Evolutionary conservation across 176 grass and related monocot species (phyloP).

Genomic region (Oryza brachyantha): DNA sequence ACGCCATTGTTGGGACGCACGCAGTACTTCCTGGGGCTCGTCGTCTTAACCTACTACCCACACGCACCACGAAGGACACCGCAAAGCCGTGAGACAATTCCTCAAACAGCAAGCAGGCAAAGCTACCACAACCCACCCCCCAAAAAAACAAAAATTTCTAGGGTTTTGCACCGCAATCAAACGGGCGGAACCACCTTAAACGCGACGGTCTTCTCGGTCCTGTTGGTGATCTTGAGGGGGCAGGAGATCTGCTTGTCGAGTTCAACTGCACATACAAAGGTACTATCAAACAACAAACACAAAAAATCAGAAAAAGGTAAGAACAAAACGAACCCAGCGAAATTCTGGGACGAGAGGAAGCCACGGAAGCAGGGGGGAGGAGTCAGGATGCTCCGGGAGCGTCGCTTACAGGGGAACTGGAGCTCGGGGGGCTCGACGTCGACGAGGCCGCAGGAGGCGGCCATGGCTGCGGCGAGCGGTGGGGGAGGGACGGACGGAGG

Average conservation of each 20-base stretch:
- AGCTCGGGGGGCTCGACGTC: slow-evolving; percentile 58
- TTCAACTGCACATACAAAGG: slow-evolving; percentile 60
- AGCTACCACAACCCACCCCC: not conserved
- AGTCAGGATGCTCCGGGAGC: not conserved
- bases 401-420: slow-evolving; percentile 57
- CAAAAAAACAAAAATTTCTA: slow-evolving; percentile 4
- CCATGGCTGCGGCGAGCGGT: slow-evolving; percentile 37
- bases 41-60: slow-evolving; percentile 79
- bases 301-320: not conserved
- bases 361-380: not conserved
- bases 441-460: slow-evolving; percentile 54
- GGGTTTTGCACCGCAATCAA: slow-evolving; percentile 23
- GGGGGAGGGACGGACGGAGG: not conserved
- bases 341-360: not conserved
- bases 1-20: slow-evolving; percentile 72
- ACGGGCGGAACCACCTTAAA: slow-evolving; percentile 58
- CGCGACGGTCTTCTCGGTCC: slow-evolving; percentile 44
- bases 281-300: slow-evolving; percentile 16
- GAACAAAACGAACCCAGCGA: not conserved
- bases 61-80: slow-evolving; percentile 24
- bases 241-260: slow-evolving; percentile 71
- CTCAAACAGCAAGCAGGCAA: not conserved
- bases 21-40: slow-evolving; percentile 78
- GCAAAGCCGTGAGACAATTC: slow-evolving; percentile 23
- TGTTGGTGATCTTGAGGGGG: slow-evolving; percentile 60